Conservation (phyloP, 768 basidiomycete species). For the Rhodotorula babjevae region DNA sequence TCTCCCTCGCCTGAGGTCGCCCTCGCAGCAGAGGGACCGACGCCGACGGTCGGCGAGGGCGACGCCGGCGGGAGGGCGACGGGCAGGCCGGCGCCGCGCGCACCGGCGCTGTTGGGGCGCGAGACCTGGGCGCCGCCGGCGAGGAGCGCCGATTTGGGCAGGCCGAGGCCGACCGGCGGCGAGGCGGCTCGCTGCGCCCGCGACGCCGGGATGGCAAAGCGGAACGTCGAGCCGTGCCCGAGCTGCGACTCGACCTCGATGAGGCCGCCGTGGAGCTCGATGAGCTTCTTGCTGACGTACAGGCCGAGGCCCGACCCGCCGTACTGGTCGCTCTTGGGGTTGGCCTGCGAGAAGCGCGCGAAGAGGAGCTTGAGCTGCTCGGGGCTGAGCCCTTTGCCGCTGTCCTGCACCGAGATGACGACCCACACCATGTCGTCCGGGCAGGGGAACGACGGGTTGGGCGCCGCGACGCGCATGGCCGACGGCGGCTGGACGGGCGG, state of each 20-base stretch:
- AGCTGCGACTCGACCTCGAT: constrained; percentile 16
- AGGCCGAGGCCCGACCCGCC: constrained; percentile 34
- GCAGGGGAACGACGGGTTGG: neutral
- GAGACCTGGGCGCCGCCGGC: neutral
- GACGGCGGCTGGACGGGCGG: neutral
- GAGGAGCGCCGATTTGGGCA: neutral
- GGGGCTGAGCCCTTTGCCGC: constrained; percentile 21
- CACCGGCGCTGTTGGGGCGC: too few relatives aligned
- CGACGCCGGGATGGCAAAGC: constrained; percentile 30
- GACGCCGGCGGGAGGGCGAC: neutral
- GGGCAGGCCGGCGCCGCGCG: too few relatives aligned
- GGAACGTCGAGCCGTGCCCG: constrained; percentile 25
- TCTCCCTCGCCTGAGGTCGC: neutral
- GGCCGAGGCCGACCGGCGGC: neutral
- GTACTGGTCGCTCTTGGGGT: constrained; percentile 25
- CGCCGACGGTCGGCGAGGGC: neutral
- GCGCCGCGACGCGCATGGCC: constrained; percentile 13
- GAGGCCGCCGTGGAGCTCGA: constrained; percentile 36
- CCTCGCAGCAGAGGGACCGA: too few relatives aligned
- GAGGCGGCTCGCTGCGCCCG: neutral
- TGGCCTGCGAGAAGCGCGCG: constrained; percentile 30
- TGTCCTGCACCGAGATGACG: constrained; percentile 25
- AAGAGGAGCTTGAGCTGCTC: constrained; percentile 30
- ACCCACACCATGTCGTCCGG: constrained; percentile 10
- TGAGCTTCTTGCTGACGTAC: constrained; percentile 36